Percentiles rank a stretch among this genome's conserved stretches.
phyloP scores from a whole-genome alignment of 208 protist species.

The Trypanosoma boissoni region DNA sequence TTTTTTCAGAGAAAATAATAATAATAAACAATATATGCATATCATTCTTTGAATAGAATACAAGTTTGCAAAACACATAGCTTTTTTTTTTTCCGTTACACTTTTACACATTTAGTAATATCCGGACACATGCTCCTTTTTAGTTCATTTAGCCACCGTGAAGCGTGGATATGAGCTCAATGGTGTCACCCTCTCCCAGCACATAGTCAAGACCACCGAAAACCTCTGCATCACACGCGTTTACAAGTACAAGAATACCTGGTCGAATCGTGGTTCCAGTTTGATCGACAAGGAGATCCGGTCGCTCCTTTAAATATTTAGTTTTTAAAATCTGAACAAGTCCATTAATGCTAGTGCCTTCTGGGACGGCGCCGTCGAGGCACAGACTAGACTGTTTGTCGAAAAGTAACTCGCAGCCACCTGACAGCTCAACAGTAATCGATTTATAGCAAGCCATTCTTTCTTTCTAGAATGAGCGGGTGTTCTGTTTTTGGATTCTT shows the following conservation, averaged over 20 bases:
- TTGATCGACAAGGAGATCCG: conserved; percentile 74
- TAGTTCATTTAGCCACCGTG: conserved; percentile 83
- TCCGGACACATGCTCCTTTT: not conserved
- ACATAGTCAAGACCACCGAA: conserved; percentile 78
- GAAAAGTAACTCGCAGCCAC: conserved; percentile 85
- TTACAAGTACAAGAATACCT: conserved; percentile 93
- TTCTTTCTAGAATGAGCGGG: not conserved
- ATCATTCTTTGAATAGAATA: not conserved
- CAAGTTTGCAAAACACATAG: not conserved
- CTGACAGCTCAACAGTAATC: conserved; percentile 54
- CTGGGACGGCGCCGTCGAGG: conserved; percentile 36
- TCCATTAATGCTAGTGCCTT: conserved; percentile 34
- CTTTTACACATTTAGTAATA: not conserved
- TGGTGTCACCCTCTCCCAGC: conserved; percentile 77
- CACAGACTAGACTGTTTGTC: conserved; percentile 39
- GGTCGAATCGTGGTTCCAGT: conserved; percentile 68
- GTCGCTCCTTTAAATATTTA: conserved; percentile 60
- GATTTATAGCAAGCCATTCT: conserved; percentile 20
- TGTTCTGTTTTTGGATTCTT: not conserved
- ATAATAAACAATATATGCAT: not conserved
- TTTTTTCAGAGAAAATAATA: not conserved
- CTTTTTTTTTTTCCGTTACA: not conserved
- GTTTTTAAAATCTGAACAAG: conserved; percentile 56
- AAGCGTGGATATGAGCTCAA: conserved; percentile 94
- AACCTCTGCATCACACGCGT: conserved; percentile 92